Evolutionary conservation across 2,329 filamentous ascomycete genomes (phyloP).

Genomic region (Aspergillus costaricaensis): DNA sequence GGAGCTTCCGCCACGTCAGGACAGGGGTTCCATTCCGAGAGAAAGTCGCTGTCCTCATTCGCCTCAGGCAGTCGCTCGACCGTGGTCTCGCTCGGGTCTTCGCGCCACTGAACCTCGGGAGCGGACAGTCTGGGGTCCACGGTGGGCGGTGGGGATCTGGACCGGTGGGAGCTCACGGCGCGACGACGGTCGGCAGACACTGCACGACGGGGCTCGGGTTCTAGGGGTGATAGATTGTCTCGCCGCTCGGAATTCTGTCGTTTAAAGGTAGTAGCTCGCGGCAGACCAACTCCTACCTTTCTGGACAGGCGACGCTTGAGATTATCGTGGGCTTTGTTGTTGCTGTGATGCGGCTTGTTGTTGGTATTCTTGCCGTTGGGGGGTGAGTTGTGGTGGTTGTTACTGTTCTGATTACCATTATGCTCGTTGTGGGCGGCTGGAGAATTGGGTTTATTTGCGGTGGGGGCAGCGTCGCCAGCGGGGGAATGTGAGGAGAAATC

Average conservation of each 20-base stretch:
- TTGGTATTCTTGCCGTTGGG: conserved; percentile 20
- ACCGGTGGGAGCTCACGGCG: conserved; percentile 47
- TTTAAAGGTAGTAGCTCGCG: conserved; percentile 75
- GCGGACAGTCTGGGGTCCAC: conserved; percentile 42
- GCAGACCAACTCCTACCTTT: conserved; percentile 72
- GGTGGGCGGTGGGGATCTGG: conserved; percentile 44
- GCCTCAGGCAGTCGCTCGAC: conserved; percentile 34
- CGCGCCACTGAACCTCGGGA: conserved; percentile 44
- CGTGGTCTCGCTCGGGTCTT: conserved; percentile 33
- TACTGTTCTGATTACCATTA: conserved; percentile 5
- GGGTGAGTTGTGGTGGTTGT: not conserved
- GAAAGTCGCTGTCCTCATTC: conserved; percentile 31
- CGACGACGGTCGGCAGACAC: conserved; percentile 58
- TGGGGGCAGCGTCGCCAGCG: conserved; percentile 19
- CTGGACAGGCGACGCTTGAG: conserved; percentile 41
- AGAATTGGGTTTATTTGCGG: conserved; percentile 16
- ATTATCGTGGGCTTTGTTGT: conserved; percentile 30
- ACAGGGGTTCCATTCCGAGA: conserved; percentile 31
- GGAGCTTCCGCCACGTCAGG: conserved; percentile 29
- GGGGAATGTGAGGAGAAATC: conserved; percentile 31
- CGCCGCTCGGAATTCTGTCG: conserved; percentile 80
- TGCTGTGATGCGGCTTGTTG: conserved; percentile 18
- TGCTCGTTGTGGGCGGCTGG: conserved; percentile 12
- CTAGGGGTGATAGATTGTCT: conserved; percentile 68
- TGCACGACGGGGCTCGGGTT: conserved; percentile 66